Percentiles rank a stretch among this genome's conserved stretches.
Evolutionary conservation across 2,329 filamentous ascomycete species (phyloP).

Genomic region (Colletotrichum coccodes): DNA sequence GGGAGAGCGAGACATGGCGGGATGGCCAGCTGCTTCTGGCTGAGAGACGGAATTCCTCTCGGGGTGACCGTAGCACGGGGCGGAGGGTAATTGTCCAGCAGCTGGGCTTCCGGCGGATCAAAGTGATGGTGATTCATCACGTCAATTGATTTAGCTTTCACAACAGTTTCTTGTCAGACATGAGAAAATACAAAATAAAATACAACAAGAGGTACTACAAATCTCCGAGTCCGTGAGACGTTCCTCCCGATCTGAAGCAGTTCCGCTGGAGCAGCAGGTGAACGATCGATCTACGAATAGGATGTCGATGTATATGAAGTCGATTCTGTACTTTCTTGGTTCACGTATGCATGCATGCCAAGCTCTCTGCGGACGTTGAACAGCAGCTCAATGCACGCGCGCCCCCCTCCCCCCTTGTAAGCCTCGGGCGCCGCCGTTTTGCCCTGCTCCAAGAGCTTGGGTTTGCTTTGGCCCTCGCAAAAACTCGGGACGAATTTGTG

Average conservation of each 20-base stretch:
- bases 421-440: background rate
- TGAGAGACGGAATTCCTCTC: background rate
- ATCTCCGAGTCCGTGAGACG: background rate
- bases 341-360: background rate
- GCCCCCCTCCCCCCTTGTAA: too few relatives aligned
- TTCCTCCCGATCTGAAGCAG: background rate
- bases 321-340: background rate
- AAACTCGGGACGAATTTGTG: background rate
- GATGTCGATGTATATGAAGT: background rate
- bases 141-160: background rate
- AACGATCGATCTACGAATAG: slow-evolving; percentile 10
- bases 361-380: background rate
- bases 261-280: background rate
- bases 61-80: background rate
- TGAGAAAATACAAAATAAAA: background rate
- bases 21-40: background rate
- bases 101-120: background rate
- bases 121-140: slow-evolving; percentile 2
- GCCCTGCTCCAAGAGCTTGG: background rate
- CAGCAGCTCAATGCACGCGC: background rate
- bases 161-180: too few relatives aligned
- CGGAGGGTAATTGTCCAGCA: background rate
- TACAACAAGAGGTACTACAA: background rate
- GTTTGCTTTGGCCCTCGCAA: background rate
- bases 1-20: background rate